Percentiles rank a stretch among this genome's conserved stretches.
Conservation (phyloP, 495 filamentous ascomycete species). For the Monascus purpureus region DNA sequence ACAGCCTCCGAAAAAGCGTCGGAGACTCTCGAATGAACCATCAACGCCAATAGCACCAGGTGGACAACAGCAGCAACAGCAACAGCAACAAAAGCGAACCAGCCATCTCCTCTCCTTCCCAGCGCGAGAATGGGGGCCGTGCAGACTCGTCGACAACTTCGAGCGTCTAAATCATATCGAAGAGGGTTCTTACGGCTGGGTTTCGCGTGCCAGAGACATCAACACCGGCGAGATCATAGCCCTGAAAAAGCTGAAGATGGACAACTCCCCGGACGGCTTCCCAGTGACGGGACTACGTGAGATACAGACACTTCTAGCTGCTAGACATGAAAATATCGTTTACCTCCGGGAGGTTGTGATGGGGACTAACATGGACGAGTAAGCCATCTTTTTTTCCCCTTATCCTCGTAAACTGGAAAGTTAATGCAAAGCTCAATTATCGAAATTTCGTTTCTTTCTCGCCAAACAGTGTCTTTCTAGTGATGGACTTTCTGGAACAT, state of each 20-base stretch:
- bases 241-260: conserved; percentile 89
- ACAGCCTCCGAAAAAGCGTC: conserved; percentile 26
- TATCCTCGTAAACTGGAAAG: conserved; percentile 10
- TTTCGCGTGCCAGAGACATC: conserved; percentile 70
- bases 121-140: conserved; percentile 52
- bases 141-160: conserved; percentile 76
- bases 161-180: conserved; percentile 93
- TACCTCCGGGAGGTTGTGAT: conserved; percentile 75
- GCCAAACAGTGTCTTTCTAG: conserved; percentile 65
- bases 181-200: conserved; percentile 91
- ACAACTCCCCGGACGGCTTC: conserved; percentile 68
- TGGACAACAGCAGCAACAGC: conserved; percentile 13
- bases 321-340: conserved; percentile 64
- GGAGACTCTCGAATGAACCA: conserved; percentile 32
- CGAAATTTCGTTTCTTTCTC: conserved; percentile 2
- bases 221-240: conserved; percentile 79
- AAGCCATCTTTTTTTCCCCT: conserved; percentile 14
- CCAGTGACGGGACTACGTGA: conserved; percentile 87
- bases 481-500: conserved; percentile 97
- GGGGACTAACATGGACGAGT: conserved; percentile 67
- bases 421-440: conserved; percentile 12
- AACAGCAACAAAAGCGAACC: conserved; percentile 10
- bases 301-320: conserved; percentile 56
- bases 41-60: conserved; percentile 14
- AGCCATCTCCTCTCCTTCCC: conserved; percentile 52